Evolutionary conservation across 805 yeast genomes (phyloP).

Genomic region (Ogataea dorogensis): DNA sequence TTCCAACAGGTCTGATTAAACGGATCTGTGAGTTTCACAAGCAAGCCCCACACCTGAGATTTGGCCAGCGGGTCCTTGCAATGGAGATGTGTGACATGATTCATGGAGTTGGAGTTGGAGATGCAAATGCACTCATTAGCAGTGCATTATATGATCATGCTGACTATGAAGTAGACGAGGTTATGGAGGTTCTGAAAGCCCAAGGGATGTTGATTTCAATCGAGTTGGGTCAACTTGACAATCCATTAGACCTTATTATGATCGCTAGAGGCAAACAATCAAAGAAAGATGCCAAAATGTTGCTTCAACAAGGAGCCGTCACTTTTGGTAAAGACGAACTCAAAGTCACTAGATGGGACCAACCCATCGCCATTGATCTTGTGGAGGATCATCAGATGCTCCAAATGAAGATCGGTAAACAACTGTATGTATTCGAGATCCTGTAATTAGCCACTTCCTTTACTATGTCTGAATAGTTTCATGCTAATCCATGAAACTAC

Average conservation of each 20-base stretch:
- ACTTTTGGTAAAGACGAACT: constrained; percentile 60
- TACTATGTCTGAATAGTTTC: constrained; percentile 77
- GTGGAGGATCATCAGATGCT: constrained; percentile 60
- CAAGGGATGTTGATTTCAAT: constrained; percentile 53
- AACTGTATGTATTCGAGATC: constrained; percentile 55
- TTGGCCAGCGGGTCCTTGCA: constrained; percentile 78
- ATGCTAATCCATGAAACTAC: constrained; percentile 74
- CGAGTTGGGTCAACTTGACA: constrained; percentile 32
- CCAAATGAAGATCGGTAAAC: constrained; percentile 73
- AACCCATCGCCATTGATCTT: constrained; percentile 44
- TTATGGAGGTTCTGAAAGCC: constrained; percentile 53
- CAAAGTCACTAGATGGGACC: constrained; percentile 49
- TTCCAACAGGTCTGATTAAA: constrained; percentile 63
- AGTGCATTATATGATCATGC: constrained; percentile 50
- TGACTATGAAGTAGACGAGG: constrained; percentile 47
- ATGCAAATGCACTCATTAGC: constrained; percentile 64
- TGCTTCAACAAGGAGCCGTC: constrained; percentile 69
- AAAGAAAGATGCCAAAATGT: constrained; percentile 38
- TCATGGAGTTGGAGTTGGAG: constrained; percentile 79
- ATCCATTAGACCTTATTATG: constrained; percentile 54
- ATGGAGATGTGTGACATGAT: constrained; percentile 81
- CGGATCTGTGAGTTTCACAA: constrained; percentile 51
- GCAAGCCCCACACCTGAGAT: constrained; percentile 57
- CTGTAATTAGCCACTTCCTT: constrained; percentile 45
- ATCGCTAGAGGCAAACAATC: constrained; percentile 48